Conservation (phyloP, 1,284 basidiomycete genomes). For the Ceratobasidium sp. region DNA sequence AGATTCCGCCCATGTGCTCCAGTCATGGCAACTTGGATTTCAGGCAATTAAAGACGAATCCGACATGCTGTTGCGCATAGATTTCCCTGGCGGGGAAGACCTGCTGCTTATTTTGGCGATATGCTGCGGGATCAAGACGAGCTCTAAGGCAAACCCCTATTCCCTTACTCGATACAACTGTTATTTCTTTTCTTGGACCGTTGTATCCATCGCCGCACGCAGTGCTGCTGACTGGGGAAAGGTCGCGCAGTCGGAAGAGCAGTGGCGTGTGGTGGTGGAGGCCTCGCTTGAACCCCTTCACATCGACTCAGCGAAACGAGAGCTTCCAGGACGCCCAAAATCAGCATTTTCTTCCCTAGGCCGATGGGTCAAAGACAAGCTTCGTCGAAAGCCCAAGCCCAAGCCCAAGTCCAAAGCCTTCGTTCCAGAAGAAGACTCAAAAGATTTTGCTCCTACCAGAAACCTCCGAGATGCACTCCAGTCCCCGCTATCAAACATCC, state of each 20-base stretch:
- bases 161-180: slow-evolving; percentile 26
- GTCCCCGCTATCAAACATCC: too few species aligned
- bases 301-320: too few species aligned
- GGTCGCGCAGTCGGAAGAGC: not conserved
- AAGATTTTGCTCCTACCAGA: not conserved
- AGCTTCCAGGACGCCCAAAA: too few species aligned
- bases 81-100: slow-evolving; percentile 17
- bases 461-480: not conserved
- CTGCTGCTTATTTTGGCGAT: slow-evolving; percentile 26
- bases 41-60: not conserved
- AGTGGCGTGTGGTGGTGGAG: not conserved
- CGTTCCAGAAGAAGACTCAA: not conserved
- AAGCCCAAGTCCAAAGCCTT: too few species aligned
- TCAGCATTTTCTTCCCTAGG: not conserved
- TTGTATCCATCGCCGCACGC: not conserved
- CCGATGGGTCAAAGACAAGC: not conserved
- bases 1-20: slow-evolving; percentile 14
- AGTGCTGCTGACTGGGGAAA: slow-evolving; percentile 3
- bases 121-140: slow-evolving; percentile 10
- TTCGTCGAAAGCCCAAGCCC: not conserved
- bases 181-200: slow-evolving; percentile 36
- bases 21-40: not conserved
- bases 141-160: not conserved
- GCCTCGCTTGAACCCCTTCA: not conserved
- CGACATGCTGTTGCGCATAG: not conserved